phyloP scores from a whole-genome alignment of 2,329 filamentous ascomycete species.

The Talaromyces sp. region DNA sequence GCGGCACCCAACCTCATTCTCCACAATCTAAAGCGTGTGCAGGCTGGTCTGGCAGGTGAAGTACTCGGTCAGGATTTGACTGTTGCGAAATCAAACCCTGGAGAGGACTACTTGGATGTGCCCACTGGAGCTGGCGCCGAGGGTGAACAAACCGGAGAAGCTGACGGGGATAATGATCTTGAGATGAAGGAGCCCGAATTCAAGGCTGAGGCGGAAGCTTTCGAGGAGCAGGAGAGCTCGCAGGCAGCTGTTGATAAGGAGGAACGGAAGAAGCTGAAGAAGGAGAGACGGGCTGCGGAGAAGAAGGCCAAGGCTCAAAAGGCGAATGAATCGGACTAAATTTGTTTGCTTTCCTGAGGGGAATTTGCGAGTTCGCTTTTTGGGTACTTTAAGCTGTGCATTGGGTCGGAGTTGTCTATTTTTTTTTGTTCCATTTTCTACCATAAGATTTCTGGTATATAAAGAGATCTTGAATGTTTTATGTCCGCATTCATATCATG shows the following conservation, averaged over 20 bases:
- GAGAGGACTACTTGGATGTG: constrained; percentile 41
- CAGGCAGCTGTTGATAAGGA: constrained; percentile 53
- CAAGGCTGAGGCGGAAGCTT: constrained; percentile 40
- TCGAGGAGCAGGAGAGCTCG: constrained; percentile 43
- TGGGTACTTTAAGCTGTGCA: constrained; percentile 26
- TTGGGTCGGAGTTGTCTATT: constrained; percentile 27
- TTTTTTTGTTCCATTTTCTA: constrained; percentile 2
- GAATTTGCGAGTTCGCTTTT: neutral
- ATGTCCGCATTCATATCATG: constrained; percentile 18
- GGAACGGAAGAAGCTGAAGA: constrained; percentile 59
- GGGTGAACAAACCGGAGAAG: constrained; percentile 40
- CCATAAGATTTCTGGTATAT: constrained; percentile 2
- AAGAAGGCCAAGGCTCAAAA: constrained; percentile 42
- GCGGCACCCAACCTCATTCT: constrained; percentile 46
- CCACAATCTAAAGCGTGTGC: constrained; percentile 50
- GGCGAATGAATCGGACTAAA: constrained; percentile 29
- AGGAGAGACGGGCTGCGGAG: constrained; percentile 53
- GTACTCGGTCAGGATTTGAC: constrained; percentile 45
- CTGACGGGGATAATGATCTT: constrained; percentile 44
- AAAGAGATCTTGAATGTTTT: neutral
- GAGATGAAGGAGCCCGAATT: constrained; percentile 47
- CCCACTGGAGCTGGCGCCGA: constrained; percentile 35
- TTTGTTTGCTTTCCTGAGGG: constrained; percentile 5
- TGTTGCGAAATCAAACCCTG: constrained; percentile 39
- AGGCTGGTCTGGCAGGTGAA: constrained; percentile 47